Conservation (phyloP, 2,329 filamentous ascomycete genomes). For the Beauveria bassiana region DNA sequence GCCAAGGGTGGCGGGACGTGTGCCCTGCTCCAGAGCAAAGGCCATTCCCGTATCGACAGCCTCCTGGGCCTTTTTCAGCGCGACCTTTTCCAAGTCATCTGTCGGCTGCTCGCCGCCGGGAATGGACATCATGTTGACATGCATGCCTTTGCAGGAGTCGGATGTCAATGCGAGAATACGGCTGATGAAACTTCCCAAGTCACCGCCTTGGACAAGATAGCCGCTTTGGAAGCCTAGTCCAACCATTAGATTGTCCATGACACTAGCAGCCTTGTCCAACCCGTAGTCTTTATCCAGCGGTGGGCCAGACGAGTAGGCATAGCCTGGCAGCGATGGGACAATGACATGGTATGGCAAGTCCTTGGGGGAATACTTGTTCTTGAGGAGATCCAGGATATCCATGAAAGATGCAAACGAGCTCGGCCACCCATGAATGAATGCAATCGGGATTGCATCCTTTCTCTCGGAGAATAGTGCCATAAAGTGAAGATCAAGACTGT, state of each 20-base stretch:
- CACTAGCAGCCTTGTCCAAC: constrained; percentile 21
- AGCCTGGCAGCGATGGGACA: constrained; percentile 48
- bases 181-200: constrained; percentile 40
- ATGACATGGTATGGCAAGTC: constrained; percentile 50
- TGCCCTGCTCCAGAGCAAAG: constrained; percentile 46
- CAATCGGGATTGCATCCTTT: constrained; percentile 40
- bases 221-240: constrained; percentile 42
- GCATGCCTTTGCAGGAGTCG: constrained; percentile 39
- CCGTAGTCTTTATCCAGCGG: constrained; percentile 35
- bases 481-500: constrained; percentile 41
- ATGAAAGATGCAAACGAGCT: constrained; percentile 48
- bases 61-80: constrained; percentile 25
- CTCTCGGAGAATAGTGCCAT: constrained; percentile 45
- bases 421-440: constrained; percentile 50
- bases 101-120: constrained; percentile 6
- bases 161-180: constrained; percentile 33
- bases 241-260: constrained; percentile 45
- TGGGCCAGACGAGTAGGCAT: constrained; percentile 40
- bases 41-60: constrained; percentile 36
- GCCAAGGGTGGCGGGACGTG: constrained; percentile 48
- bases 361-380: constrained; percentile 38
- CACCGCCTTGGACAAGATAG: constrained; percentile 50
- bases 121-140: constrained; percentile 17
- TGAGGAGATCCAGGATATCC: constrained; percentile 38
- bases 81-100: constrained; percentile 6